Evolutionary conservation across 2,329 filamentous ascomycete genomes (phyloP).

Genomic region (Hypoxylon rubiginosum): DNA sequence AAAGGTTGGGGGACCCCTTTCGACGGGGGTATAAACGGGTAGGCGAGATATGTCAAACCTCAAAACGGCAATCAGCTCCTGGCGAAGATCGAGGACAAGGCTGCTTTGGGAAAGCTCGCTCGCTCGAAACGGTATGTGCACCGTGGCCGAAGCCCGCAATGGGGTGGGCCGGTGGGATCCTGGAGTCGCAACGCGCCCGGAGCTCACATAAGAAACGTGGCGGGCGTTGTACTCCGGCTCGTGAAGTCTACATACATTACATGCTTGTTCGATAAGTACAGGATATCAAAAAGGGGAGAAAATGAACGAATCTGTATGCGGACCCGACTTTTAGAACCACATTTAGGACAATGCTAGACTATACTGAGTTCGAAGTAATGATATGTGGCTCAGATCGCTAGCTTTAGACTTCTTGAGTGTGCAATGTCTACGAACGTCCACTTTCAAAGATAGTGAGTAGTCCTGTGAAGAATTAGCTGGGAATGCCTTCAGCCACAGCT

Average conservation of each 20-base stretch:
- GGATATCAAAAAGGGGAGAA: slow-evolving; percentile 1
- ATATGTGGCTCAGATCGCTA: slow-evolving; percentile 1
- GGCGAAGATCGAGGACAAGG: slow-evolving; percentile 9
- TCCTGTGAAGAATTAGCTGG: neutral
- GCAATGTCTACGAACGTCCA: neutral
- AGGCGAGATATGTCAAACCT: slow-evolving; percentile 24
- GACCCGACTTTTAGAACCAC: slow-evolving; percentile 1
- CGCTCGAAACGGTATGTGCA: slow-evolving; percentile 20
- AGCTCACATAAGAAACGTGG: neutral
- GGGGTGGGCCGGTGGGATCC: slow-evolving; percentile 21
- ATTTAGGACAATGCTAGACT: neutral
- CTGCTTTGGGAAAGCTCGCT: slow-evolving; percentile 23
- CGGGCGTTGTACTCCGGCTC: neutral
- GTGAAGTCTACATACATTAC: neutral
- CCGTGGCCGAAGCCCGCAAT: slow-evolving; percentile 29
- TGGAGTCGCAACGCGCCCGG: neutral
- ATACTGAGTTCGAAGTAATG: neutral
- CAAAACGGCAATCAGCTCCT: slow-evolving; percentile 26
- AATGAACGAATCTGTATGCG: neutral
- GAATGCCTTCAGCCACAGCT: neutral
- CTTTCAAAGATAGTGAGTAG: neutral
- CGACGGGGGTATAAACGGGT: neutral
- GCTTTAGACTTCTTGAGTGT: neutral
- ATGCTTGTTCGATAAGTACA: neutral
- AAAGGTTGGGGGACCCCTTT: slow-evolving; percentile 6